Evolutionary conservation across 306 rosid species (phyloP), one percentile per base, ranked within the genome.

Genomic region (Begonia masoniana): DNA sequence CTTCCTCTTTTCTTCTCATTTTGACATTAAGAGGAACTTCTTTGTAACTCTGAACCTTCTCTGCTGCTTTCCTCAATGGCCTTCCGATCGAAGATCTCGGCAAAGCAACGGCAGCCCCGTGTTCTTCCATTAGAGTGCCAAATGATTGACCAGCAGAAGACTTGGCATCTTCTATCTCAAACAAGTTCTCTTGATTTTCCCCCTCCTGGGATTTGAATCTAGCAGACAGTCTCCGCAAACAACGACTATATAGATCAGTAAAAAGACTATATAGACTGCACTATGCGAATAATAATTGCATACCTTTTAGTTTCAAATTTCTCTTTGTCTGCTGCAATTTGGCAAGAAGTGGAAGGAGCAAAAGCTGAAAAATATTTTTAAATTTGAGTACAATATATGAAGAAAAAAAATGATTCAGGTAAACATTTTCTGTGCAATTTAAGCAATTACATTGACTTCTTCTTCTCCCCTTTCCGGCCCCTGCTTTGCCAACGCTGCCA

Each of bases 11-110:
- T 75, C 96, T 78, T 24, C 89, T 62, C 80, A 83, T 43, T 72
- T 87, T 87, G 55, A 60, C 56, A 10, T 69, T 70, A 11, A 78
- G 48, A 50, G 94, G 82, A 59, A 51, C 48, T 64, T 78, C 88
- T 64, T 74, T 87, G 78, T 74, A 76, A 50, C 94, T 68, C n/a
- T 84, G 84, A 52, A 76, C 76, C 74, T 74, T 83, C 70, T 35
- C 79, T 17, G 48, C 79, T 43, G 87, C 88, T 50, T 64, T 78
- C 47, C 79, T 62, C 65, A 58, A 10, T 5, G 94, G 84, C 58
- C 82, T 87, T 68, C 89, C 89, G 6, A 83, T 58, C 26, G 89
- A 80, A 62, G 63, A 52, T 55, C 83, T 72, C 47, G 67, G 74
- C 9, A 61, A 13, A n/a, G 4, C n/a, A 26, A n/a, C 11, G 41